Evolutionary conservation across 2,329 filamentous ascomycete genomes (phyloP).

Genomic region (Penicillium sp.): DNA sequence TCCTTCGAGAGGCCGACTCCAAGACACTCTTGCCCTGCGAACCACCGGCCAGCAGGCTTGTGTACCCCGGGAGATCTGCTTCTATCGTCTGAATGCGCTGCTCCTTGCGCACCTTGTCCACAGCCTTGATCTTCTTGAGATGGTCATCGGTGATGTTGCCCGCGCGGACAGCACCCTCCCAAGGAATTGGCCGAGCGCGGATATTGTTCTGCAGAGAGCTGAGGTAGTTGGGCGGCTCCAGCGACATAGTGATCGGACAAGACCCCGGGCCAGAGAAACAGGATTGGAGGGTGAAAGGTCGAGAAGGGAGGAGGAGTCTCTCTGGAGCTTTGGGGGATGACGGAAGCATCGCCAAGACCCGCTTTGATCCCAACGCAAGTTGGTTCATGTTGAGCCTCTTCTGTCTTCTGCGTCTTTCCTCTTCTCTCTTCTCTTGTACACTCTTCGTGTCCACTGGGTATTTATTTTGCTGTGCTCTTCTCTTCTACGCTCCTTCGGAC

Average conservation of each 20-base stretch:
- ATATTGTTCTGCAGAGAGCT: slow-evolving; percentile 94
- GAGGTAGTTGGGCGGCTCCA: slow-evolving; percentile 85
- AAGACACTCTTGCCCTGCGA: slow-evolving; percentile 66
- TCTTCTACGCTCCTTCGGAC: neutral
- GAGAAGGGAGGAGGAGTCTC: slow-evolving; percentile 4
- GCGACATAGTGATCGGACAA: slow-evolving; percentile 60
- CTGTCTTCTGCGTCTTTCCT: neutral
- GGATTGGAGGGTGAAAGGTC: neutral
- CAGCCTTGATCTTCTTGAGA: slow-evolving; percentile 89
- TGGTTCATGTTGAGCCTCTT: slow-evolving; percentile 11
- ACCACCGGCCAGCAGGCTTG: slow-evolving; percentile 69
- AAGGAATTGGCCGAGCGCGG: slow-evolving; percentile 88
- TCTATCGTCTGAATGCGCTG: slow-evolving; percentile 79
- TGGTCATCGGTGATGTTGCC: slow-evolving; percentile 92
- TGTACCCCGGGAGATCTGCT: slow-evolving; percentile 72
- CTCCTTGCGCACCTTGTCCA: slow-evolving; percentile 93
- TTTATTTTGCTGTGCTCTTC: neutral
- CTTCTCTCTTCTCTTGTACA: slow-evolving; percentile 1
- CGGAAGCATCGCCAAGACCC: slow-evolving; percentile 26
- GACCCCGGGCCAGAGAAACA: slow-evolving; percentile 6
- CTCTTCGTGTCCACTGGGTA: neutral
- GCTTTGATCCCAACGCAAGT: slow-evolving; percentile 14
- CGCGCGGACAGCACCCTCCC: slow-evolving; percentile 91
- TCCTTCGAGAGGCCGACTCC: slow-evolving; percentile 75
- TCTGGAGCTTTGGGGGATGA: slow-evolving; percentile 21